Conservation (phyloP, 176 grass and related monocot species). For the Zoysia japonica region DNA sequence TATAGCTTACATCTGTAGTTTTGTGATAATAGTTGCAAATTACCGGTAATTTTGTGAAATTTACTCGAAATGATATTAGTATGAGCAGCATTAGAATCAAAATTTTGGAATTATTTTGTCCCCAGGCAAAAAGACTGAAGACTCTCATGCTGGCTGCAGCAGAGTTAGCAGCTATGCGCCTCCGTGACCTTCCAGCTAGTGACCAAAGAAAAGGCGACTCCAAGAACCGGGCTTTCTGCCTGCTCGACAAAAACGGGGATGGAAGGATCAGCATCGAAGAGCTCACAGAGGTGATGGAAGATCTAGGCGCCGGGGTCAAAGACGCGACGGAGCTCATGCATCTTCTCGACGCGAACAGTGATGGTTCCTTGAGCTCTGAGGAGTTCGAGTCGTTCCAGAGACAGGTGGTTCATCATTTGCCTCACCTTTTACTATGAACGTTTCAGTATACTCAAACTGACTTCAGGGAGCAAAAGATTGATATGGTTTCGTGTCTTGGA, state of each 20-base stretch:
- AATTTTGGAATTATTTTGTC: conserved; percentile 28
- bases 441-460: neutral
- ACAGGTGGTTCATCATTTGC: conserved; percentile 51
- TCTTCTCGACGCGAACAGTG: conserved; percentile 81
- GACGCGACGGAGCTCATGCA: conserved; percentile 84
- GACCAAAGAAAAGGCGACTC: conserved; percentile 37
- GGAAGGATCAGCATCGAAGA: conserved; percentile 95
- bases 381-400: conserved; percentile 88
- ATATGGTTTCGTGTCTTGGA: neutral
- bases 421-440: neutral
- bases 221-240: conserved; percentile 60
- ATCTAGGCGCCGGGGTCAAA: conserved; percentile 75
- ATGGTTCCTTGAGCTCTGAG: conserved; percentile 89
- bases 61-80: neutral
- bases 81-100: neutral
- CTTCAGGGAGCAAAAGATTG: neutral
- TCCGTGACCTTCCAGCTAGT: conserved; percentile 67
- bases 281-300: conserved; percentile 87
- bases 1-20: no score
- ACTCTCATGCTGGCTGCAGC: conserved; percentile 81
- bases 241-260: conserved; percentile 84
- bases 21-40: no score
- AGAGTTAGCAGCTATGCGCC: conserved; percentile 76
- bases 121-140: conserved; percentile 70
- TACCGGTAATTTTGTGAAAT: no score